phyloP scores from a whole-genome alignment of 2,329 filamentous ascomycete species.

The Raffaelea albimanens region DNA sequence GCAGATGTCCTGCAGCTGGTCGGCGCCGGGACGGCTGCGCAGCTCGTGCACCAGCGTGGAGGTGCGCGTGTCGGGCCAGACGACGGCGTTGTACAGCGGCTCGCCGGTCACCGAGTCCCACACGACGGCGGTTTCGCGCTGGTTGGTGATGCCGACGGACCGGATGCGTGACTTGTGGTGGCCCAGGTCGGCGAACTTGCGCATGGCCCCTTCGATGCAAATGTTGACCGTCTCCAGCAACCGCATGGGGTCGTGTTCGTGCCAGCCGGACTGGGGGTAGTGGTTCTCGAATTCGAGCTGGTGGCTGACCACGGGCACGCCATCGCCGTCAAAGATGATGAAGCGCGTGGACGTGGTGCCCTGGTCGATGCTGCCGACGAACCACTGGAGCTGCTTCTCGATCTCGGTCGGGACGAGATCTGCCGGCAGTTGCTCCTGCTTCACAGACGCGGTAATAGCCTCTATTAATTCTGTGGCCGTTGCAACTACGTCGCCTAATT shows the following conservation, averaged over 20 bases:
- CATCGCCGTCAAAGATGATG: constrained; percentile 75
- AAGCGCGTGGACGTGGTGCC: constrained; percentile 86
- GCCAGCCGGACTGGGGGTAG: constrained; percentile 81
- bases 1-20: constrained; percentile 60
- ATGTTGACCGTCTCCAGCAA: constrained; percentile 65
- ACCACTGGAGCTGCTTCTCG: constrained; percentile 38
- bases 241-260: constrained; percentile 77
- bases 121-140: constrained; percentile 78
- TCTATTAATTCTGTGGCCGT: constrained; percentile 6
- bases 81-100: constrained; percentile 74
- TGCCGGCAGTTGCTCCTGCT: constrained; percentile 17
- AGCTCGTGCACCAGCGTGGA: constrained; percentile 63
- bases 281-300: constrained; percentile 81
- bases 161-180: constrained; percentile 60
- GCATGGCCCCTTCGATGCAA: constrained; percentile 70
- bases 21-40: constrained; percentile 56
- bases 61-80: constrained; percentile 84
- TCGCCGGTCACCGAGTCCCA: constrained; percentile 78
- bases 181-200: constrained; percentile 61
- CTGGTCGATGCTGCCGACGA: constrained; percentile 82
- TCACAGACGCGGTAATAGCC: constrained; percentile 3
- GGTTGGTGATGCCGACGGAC: constrained; percentile 78
- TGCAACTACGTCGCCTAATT: too few species aligned
- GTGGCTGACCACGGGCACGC: constrained; percentile 70
- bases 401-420: constrained; percentile 23